Evolutionary conservation across 495 filamentous ascomycete genomes (phyloP).

Genomic region (Hyaloscypha finlandica): DNA sequence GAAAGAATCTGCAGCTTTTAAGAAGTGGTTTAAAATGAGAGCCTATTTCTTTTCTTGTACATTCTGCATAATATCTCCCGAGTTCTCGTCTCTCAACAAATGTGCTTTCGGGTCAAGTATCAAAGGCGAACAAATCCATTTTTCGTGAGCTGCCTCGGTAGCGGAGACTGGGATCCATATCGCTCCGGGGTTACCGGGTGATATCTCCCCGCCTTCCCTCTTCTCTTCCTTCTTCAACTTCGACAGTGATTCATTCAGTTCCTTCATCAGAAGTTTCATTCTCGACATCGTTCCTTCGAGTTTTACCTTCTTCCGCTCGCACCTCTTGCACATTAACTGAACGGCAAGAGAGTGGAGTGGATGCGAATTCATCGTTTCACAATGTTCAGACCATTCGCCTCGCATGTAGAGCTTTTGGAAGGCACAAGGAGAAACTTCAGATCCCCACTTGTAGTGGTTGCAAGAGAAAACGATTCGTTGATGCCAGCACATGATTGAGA

Average conservation of each 20-base stretch:
- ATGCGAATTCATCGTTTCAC: slow-evolving; percentile 14
- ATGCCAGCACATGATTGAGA: slow-evolving; percentile 6
- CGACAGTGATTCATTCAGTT: neutral
- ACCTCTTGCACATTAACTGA: neutral
- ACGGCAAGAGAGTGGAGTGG: slow-evolving; percentile 9
- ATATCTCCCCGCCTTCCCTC: neutral
- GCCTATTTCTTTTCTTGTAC: no score
- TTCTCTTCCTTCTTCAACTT: neutral
- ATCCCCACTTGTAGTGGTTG: slow-evolving; percentile 1
- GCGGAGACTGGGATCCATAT: neutral
- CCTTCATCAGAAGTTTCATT: neutral
- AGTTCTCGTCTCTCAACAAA: no score
- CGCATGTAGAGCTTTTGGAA: neutral
- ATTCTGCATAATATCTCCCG: no score
- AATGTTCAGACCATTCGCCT: neutral
- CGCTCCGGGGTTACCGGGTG: neutral
- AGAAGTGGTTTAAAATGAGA: no score
- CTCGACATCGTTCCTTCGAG: slow-evolving; percentile 3
- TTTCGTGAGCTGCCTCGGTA: neutral
- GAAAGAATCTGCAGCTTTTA: neutral
- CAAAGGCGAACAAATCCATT: neutral
- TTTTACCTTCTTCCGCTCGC: neutral
- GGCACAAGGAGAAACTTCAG: neutral
- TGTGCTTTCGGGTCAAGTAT: no score
- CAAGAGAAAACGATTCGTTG: slow-evolving; percentile 1